Conservation (phyloP, 352 stramenopile genomes). For the Ophiocytium majus region DNA sequence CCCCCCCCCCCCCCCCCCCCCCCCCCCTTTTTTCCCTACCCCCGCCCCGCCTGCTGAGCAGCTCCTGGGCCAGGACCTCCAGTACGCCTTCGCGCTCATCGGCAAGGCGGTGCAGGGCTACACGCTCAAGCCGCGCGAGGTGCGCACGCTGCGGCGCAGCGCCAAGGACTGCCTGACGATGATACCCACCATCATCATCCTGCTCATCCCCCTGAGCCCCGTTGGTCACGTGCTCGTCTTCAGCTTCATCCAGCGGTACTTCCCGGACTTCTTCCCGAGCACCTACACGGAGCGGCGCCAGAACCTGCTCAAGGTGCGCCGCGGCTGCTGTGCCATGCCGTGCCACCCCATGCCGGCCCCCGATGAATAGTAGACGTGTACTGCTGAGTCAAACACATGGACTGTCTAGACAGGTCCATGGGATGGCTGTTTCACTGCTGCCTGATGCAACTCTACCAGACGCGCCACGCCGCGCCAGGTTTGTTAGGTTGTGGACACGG, state of each 20-base stretch:
- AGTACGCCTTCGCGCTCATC: conserved; percentile 69
- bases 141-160: conserved; percentile 67
- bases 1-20: too few relatives aligned
- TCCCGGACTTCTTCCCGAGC: conserved; percentile 80
- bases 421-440: too few relatives aligned
- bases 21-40: neutral
- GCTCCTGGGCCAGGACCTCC: conserved; percentile 69
- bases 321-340: neutral
- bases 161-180: conserved; percentile 78
- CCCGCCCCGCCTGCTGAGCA: too few relatives aligned
- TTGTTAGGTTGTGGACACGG: too few relatives aligned
- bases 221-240: conserved; percentile 80
- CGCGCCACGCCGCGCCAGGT: too few relatives aligned
- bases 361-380: too few relatives aligned
- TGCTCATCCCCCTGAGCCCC: conserved; percentile 74
- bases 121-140: conserved; percentile 75
- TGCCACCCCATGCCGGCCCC: too few relatives aligned
- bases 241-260: conserved; percentile 76
- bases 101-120: conserved; percentile 66
- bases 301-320: conserved; percentile 67
- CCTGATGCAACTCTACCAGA: too few relatives aligned
- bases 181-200: conserved; percentile 79
- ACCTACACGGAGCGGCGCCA: conserved; percentile 76
- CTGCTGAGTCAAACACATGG: too few relatives aligned
- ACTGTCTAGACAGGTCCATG: too few relatives aligned